Conservation (phyloP, 495 filamentous ascomycete genomes). For the Penicillium alfredii region DNA sequence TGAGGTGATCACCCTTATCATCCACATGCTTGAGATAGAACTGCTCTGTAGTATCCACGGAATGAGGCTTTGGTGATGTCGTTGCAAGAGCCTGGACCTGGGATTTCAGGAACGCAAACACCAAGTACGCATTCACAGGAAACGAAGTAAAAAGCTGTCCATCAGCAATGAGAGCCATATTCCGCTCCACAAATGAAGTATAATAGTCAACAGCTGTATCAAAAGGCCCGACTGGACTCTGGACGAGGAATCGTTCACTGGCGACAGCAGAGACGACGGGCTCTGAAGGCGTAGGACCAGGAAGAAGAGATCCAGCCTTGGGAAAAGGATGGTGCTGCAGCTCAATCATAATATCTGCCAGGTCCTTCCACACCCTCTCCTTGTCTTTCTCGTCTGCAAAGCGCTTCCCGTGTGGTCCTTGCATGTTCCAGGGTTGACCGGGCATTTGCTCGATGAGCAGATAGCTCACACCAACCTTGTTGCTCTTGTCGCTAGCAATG, state of each 20-base stretch:
- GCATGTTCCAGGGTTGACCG: conserved; percentile 23
- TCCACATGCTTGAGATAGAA: conserved; percentile 41
- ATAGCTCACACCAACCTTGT: conserved; percentile 28
- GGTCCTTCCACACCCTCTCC: conserved; percentile 24
- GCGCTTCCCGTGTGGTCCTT: conserved; percentile 5
- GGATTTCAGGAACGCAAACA: conserved; percentile 18
- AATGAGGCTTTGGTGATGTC: neutral
- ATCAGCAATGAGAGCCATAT: conserved; percentile 22
- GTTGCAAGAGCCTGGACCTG: conserved; percentile 1
- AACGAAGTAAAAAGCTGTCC: conserved; percentile 14
- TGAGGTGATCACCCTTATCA: conserved; percentile 38
- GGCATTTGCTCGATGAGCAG: conserved; percentile 38
- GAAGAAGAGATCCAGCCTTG: conserved; percentile 18
- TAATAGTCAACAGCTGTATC: conserved; percentile 16
- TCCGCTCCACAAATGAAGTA: conserved; percentile 12
- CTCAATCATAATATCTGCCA: conserved; percentile 32
- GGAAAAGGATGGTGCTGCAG: conserved; percentile 28
- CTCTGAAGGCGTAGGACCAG: conserved; percentile 1
- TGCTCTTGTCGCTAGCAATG: conserved; percentile 14
- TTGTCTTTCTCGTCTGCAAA: conserved; percentile 15
- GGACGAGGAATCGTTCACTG: conserved; percentile 17
- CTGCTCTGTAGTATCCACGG: conserved; percentile 6
- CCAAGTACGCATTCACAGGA: conserved; percentile 25
- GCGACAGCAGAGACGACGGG: conserved; percentile 9
- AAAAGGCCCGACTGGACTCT: conserved; percentile 25